Base-by-base conservation (phyloP, 2,329 filamentous ascomycete species). In the Aspergillus novoparasiticus region DNA sequence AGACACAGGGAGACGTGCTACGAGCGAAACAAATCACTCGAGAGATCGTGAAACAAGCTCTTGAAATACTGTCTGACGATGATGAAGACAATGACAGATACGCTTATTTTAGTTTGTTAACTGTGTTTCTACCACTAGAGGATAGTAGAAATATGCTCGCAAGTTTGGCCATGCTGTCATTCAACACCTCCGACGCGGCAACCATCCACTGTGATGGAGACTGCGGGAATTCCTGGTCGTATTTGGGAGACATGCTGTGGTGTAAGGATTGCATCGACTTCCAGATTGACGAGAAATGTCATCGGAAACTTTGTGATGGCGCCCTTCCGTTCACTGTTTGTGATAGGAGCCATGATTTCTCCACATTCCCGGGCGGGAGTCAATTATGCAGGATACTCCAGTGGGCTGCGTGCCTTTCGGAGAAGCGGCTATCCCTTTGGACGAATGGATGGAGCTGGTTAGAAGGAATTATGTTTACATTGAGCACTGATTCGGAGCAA, bases 231-330 rank as follows among this genome's bases (percentile, higher is more conserved):
- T 53, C 32, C 16, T 48, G 45, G 45, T 48, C 45, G 8, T 48
- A 48, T 28, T 23, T 75, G 68, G 71, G 55, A 57, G 68, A 73
- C 28, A 67, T 75, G 57, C 71, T 71, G 59, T 68, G 66, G 57
- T 75, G 73, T 64, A 68, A 64, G 59, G 71, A 75, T 57, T 76
- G 72, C 56, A 68, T 71, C 10, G 69, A 72, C 32, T 58, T 74
- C 26, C 64, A 66, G 4, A 68, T 75, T 48, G 68, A 68, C 12
- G 28, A 23, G n/a, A 48, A 64, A 6, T 75, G 71, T 56, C 61
- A 66, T 12, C 59, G 68, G 10, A 66, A 65, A 14, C 57, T 71
- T 0, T 65, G 68, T 50, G 53, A 59, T 12, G 66, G 64, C 14
- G 63, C 61, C 43, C 59, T 84, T 61, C 59, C 64, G 12, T 21